Evolutionary conservation across 164 flowering plant genomes (phyloP).

Genomic region (Vitis labrusca): DNA sequence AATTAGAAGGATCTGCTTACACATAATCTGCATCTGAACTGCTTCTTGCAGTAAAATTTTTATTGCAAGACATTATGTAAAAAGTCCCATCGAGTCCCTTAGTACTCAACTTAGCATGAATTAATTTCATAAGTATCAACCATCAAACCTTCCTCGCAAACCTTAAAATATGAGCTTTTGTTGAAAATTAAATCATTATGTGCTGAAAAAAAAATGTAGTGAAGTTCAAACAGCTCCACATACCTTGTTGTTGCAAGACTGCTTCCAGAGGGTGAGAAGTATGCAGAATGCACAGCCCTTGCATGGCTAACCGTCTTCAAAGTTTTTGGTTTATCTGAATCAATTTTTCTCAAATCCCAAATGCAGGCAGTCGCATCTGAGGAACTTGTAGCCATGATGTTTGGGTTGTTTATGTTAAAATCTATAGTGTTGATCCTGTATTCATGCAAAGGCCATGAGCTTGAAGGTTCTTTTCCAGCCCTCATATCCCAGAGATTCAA

Average conservation of each 20-base stretch:
- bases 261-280: constrained; percentile 87
- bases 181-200: too few species aligned
- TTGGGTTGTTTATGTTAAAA: constrained; percentile 52
- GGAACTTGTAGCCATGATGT: constrained; percentile 86
- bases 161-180: too few species aligned
- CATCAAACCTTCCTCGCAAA: not conserved
- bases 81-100: not conserved
- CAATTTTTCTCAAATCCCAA: constrained; percentile 81
- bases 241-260: constrained; percentile 87
- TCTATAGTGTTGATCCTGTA: constrained; percentile 78
- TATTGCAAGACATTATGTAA: too few species aligned
- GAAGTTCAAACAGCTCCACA: not conserved
- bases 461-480: constrained; percentile 36
- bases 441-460: constrained; percentile 55
- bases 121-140: not conserved
- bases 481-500: constrained; percentile 67
- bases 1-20: too few species aligned
- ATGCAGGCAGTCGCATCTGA: constrained; percentile 80
- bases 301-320: constrained; percentile 45
- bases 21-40: too few species aligned
- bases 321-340: constrained; percentile 26
- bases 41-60: too few species aligned
- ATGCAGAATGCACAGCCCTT: constrained; percentile 80
- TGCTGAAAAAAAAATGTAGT: not conserved
- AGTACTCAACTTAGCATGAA: not conserved